phyloP scores from a whole-genome alignment of 805 yeast species.

The Candida wancherniae region DNA sequence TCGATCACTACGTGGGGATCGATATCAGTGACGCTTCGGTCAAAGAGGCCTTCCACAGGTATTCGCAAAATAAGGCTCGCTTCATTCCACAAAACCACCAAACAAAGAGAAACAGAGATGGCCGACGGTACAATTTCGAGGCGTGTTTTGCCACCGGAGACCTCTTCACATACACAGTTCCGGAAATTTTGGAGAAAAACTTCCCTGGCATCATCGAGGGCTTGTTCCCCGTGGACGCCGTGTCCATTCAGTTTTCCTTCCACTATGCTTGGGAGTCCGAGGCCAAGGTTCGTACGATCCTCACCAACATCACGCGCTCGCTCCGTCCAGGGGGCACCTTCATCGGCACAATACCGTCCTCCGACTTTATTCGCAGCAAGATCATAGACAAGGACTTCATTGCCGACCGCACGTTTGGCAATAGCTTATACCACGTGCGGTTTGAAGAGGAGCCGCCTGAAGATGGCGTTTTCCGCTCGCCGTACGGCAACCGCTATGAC shows the following conservation, averaged over 20 bases:
- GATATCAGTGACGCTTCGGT: conserved; percentile 90
- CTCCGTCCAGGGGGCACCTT: conserved; percentile 81
- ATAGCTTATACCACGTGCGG: conserved; percentile 72
- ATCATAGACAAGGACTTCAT: conserved; percentile 44
- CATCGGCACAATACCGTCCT: conserved; percentile 91
- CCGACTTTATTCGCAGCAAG: conserved; percentile 73
- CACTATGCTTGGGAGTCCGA: conserved; percentile 94
- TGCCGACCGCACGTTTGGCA: conserved; percentile 66
- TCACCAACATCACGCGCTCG: conserved; percentile 71
- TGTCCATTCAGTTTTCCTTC: conserved; percentile 85
- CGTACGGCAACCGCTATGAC: conserved; percentile 79
- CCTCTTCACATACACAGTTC: conserved; percentile 70
- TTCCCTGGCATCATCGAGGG: conserved; percentile 58
- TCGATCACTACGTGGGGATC: conserved; percentile 78
- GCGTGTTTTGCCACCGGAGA: conserved; percentile 90
- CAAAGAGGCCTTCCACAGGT: conserved; percentile 77
- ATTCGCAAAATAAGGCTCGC: conserved; percentile 45
- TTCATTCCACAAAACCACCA: conserved; percentile 27
- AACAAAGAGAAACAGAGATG: conserved; percentile 23
- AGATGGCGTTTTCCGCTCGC: conserved; percentile 66
- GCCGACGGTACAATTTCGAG: conserved; percentile 58
- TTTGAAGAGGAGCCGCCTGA: conserved; percentile 77
- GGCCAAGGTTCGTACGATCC: conserved; percentile 64
- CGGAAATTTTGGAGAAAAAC: conserved; percentile 57
- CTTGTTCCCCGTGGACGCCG: conserved; percentile 78